A percentile compares a stretch with the other conserved stretches of the same genome.
phyloP scores from a whole-genome alignment of 2,329 filamentous ascomycete genomes.

The Pestalotiopsis sp. region DNA sequence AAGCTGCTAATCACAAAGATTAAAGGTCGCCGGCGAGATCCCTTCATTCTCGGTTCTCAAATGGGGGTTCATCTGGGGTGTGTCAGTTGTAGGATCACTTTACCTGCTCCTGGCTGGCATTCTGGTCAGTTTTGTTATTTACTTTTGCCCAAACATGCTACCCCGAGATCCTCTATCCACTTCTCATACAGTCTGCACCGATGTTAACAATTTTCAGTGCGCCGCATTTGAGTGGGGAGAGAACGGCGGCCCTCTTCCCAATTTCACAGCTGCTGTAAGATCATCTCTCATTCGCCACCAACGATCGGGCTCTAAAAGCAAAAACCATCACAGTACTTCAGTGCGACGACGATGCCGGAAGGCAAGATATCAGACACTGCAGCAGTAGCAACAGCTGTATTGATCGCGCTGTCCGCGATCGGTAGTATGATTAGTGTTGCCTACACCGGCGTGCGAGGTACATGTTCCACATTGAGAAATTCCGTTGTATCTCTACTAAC shows the following conservation, averaged over 20 bases:
- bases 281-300: background rate
- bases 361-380: background rate
- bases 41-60: conserved; percentile 2
- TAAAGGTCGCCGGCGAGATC: background rate
- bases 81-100: background rate
- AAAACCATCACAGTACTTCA: background rate
- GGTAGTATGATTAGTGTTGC: background rate
- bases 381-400: background rate
- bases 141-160: background rate
- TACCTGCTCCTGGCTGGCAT: background rate
- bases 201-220: background rate
- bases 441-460: background rate
- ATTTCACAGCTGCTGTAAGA: background rate
- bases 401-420: background rate
- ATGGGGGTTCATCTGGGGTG: background rate
- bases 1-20: background rate
- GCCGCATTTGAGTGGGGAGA: background rate
- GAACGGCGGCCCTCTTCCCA: background rate
- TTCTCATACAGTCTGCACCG: background rate
- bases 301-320: background rate
- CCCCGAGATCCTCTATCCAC: background rate
- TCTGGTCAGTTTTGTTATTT: background rate
- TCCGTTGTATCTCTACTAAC: background rate
- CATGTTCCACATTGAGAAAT: background rate
- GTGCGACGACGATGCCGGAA: background rate